Conservation (phyloP, 106 monocot species). For the Acorus calamus region DNA sequence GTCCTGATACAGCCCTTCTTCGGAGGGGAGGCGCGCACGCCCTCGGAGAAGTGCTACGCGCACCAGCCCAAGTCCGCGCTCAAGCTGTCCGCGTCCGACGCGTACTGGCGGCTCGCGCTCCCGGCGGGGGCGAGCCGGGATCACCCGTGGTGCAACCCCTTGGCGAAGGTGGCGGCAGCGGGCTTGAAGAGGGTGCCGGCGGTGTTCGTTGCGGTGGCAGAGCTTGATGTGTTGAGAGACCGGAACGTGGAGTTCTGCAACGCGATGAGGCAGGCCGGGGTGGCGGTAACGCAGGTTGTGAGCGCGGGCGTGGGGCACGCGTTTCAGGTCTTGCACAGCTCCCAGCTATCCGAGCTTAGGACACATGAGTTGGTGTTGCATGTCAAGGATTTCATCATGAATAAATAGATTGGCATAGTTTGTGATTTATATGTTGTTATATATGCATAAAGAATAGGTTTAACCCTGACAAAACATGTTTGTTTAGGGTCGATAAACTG, state of each 20-base stretch:
- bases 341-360: constrained; percentile 31
- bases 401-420: background rate
- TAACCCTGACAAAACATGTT: too few relatives aligned
- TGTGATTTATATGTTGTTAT: too few relatives aligned
- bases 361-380: constrained; percentile 46
- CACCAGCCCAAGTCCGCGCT: constrained; percentile 46
- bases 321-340: constrained; percentile 56
- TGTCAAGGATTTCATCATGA: constrained; percentile 42
- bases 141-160: constrained; percentile 62
- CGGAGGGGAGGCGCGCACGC: constrained; percentile 47
- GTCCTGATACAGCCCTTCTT: constrained; percentile 77
- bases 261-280: constrained; percentile 41
- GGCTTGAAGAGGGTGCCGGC: constrained; percentile 20
- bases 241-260: constrained; percentile 54
- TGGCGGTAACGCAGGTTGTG: constrained; percentile 28
- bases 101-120: constrained; percentile 72
- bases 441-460: too few relatives aligned
- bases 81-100: constrained; percentile 43
- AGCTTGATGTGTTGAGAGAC: constrained; percentile 61
- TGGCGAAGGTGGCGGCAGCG: constrained; percentile 3
- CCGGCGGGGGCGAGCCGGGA: constrained; percentile 44
- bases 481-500: too few relatives aligned
- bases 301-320: constrained; percentile 76
- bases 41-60: constrained; percentile 34
- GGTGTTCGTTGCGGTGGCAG: constrained; percentile 47